These are phyloP conservation scores for Epichloe sibirici DNA, from an alignment of 2,329 filamentous ascomycete species.

Conservation along the genomic window DNA sequence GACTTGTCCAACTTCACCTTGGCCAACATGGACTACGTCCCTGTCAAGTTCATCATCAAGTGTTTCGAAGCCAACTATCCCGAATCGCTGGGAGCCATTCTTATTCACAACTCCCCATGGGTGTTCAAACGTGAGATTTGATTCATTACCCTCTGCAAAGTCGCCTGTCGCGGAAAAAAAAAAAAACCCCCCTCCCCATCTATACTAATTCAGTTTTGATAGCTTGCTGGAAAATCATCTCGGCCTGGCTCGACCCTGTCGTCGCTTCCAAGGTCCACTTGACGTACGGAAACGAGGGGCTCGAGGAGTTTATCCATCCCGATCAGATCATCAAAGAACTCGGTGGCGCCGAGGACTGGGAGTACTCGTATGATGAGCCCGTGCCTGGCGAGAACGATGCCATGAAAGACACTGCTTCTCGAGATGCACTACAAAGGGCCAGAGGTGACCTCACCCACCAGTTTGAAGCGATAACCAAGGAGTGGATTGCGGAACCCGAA, in stretches of 20 bases:
- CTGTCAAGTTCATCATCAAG: conserved; percentile 69
- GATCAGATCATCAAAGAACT: conserved; percentile 45
- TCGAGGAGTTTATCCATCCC: conserved; percentile 48
- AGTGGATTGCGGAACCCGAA: conserved; percentile 39
- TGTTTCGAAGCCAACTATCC: conserved; percentile 71
- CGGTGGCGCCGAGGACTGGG: conserved; percentile 54
- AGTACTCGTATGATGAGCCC: conserved; percentile 54
- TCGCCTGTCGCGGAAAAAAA: too few species aligned
- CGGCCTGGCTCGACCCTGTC: conserved; percentile 64
- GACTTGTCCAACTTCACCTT: conserved; percentile 61
- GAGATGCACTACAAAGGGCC: conserved; percentile 36
- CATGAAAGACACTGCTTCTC: conserved; percentile 32
- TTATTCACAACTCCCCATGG: conserved; percentile 67
- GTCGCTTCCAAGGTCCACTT: conserved; percentile 63
- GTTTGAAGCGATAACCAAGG: conserved; percentile 45
- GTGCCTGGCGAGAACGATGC: conserved; percentile 43
- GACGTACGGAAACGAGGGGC: conserved; percentile 48
- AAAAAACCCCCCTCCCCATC: too few species aligned
- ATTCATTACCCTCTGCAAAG: too few species aligned
- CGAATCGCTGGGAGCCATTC: conserved; percentile 56
- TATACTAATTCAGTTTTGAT: background rate
- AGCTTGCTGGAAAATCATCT: conserved; percentile 49
- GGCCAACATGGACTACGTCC: conserved; percentile 65
- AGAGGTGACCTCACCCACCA: conserved; percentile 39
- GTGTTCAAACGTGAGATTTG: conserved; percentile 39